Base-by-base conservation (phyloP, 1,284 basidiomycete genomes). In the Mycosarcoma mackinlayi region DNA sequence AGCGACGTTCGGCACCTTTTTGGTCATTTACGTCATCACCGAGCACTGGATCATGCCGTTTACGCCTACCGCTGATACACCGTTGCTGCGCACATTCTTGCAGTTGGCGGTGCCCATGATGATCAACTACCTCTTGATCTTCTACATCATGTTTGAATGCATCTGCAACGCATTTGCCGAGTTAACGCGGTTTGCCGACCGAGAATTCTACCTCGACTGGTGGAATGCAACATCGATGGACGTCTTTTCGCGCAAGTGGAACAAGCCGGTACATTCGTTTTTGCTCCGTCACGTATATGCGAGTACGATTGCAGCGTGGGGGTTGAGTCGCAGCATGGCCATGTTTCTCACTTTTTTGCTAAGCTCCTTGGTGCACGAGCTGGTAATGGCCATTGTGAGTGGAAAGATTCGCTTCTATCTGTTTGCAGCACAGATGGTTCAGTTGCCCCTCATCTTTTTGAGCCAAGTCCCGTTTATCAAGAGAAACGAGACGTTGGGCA, bases 141-240 rank as follows among this genome's bases (percentile, higher is more conserved):
- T 83, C 59, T 83, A 81, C 62, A 75, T 83, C 66, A 82, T 83
- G 65, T 83, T 83, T 49, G 82, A 83, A 83, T 96, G 94, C 79
- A 94, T 98, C 60, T 95, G 93, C 84, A 95, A 96, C 79, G 93
- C 86, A 10, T 97, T 98, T 81, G 80, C 78, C 3, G 95, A 98
- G 83, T 49, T 80, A 7, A 82, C 81, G 2, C 90, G 89, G 90
- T 98, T 98, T 80, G 93, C 93, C 24, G 95, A 98, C 82, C 87
- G 95, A 38, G 91, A 94, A 75, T 98, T 98, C 83, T 98, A 98
- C 83, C 91, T 94, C 83, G 94, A 97, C 82, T 97, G 93, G 82
- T 98, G 95, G 95, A 98, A 98, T 84, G 92, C 92, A 1, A 93
- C 91, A 0, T 91, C 91, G 3, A 95, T 92, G 91, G 96, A 97